phyloP scores from a whole-genome alignment of 1,139 yeast species.

The Debaryomyces subglobosus region DNA sequence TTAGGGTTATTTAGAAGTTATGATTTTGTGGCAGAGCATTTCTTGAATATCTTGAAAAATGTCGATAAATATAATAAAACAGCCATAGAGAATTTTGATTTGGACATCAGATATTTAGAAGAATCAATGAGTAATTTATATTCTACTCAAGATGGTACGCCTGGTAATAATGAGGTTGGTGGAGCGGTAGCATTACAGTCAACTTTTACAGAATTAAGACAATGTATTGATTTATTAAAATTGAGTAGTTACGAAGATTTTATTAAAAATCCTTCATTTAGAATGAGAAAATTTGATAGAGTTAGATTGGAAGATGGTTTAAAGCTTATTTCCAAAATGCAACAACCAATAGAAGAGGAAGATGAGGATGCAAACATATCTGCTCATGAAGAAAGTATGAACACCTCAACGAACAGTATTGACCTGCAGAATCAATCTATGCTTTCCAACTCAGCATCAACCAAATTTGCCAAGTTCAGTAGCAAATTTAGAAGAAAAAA shows the following conservation, averaged over 20 bases:
- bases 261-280: constrained; percentile 37
- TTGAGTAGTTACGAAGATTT: constrained; percentile 45
- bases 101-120: constrained; percentile 47
- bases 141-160: constrained; percentile 21
- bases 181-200: constrained; percentile 45
- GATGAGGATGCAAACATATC: constrained; percentile 10
- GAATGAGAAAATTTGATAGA: constrained; percentile 48
- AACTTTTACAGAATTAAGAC: constrained; percentile 50
- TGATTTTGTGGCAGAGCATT: constrained; percentile 78
- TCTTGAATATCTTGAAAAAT: constrained; percentile 60
- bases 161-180: constrained; percentile 26
- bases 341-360: constrained; percentile 19
- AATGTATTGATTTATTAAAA: constrained; percentile 45
- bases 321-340: constrained; percentile 41
- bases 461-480: constrained; percentile 48
- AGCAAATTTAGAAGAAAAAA: constrained; percentile 32
- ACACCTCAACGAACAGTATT: constrained; percentile 22
- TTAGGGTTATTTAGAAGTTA: constrained; percentile 82
- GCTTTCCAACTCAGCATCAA: constrained; percentile 34
- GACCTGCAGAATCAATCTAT: constrained; percentile 27
- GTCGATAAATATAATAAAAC: constrained; percentile 44
- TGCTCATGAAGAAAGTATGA: constrained; percentile 22
- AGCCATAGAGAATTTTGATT: constrained; percentile 48
- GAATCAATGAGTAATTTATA: constrained; percentile 40
- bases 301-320: constrained; percentile 47